These are phyloP conservation scores for Leccinum barrowsii DNA, from an alignment of 768 basidiomycete genomes.

Conservation along the genomic window DNA sequence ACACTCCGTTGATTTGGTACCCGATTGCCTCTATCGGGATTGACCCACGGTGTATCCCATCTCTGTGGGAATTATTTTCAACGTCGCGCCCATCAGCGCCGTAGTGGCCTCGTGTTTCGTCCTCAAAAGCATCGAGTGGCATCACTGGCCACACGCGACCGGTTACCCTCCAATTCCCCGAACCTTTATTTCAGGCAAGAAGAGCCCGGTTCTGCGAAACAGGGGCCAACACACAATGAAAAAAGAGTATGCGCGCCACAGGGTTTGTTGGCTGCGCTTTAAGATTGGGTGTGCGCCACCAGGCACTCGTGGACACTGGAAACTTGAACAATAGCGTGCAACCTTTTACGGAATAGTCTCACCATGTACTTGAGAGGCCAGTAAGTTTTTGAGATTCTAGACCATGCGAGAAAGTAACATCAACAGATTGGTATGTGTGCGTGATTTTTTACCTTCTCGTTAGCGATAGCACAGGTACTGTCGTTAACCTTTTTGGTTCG, in stretches of 20 bases:
- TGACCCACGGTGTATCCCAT: slow-evolving; percentile 14
- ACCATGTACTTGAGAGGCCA: slow-evolving; percentile 9
- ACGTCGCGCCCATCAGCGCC: not conserved
- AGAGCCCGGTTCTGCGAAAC: slow-evolving; percentile 7
- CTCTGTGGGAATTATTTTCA: slow-evolving; percentile 17
- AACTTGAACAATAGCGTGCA: slow-evolving; percentile 9
- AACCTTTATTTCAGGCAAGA: not conserved
- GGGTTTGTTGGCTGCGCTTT: slow-evolving; percentile 13
- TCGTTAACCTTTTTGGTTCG: not conserved
- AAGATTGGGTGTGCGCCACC: slow-evolving; percentile 8
- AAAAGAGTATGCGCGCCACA: slow-evolving; percentile 13
- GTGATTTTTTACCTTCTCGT: not conserved
- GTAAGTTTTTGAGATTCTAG: slow-evolving; percentile 8
- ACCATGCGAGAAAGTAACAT: not conserved
- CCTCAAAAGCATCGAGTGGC: not conserved
- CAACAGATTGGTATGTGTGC: not conserved
- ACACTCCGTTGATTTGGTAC: slow-evolving; percentile 17
- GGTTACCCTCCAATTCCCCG: not conserved
- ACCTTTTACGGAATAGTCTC: slow-evolving; percentile 10
- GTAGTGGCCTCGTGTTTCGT: not conserved
- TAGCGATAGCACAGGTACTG: not conserved
- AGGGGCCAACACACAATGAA: not conserved
- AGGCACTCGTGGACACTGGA: slow-evolving; percentile 15
- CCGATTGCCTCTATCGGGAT: not conserved
- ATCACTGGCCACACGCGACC: not conserved